Conservation (phyloP, 306 rosid species). For the Cicer cuneatum region DNA sequence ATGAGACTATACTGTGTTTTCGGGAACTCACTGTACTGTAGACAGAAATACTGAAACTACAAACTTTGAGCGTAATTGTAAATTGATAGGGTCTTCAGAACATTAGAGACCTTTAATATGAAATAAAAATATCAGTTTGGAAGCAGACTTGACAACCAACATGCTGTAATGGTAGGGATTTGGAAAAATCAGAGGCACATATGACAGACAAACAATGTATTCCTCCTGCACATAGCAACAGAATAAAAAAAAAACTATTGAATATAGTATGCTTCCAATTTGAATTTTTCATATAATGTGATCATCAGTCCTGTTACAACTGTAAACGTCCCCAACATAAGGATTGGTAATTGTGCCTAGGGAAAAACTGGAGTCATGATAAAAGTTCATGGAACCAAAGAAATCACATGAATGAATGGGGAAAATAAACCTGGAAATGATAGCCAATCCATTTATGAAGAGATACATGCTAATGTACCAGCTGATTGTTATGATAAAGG, state of each 20-base stretch:
- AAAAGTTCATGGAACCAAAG: slow-evolving; percentile 53
- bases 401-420: slow-evolving; percentile 62
- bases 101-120: slow-evolving; percentile 8
- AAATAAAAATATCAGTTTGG: neutral
- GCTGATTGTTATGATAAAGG: slow-evolving; percentile 74
- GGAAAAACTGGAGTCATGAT: slow-evolving; percentile 80
- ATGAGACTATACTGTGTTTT: slow-evolving; percentile 28
- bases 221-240: neutral
- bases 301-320: slow-evolving; percentile 1
- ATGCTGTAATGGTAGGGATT: neutral
- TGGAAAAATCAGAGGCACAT: slow-evolving; percentile 7
- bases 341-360: slow-evolving; percentile 43
- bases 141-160: slow-evolving; percentile 12
- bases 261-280: neutral
- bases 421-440: slow-evolving; percentile 64
- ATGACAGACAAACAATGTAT: neutral
- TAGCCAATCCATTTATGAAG: slow-evolving; percentile 58
- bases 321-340: neutral
- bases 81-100: slow-evolving; percentile 1
- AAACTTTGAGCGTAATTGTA: slow-evolving; percentile 14
- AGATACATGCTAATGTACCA: slow-evolving; percentile 61
- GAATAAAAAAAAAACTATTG: neutral
- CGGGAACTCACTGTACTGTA: neutral
- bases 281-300: slow-evolving; percentile 8
- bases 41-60: neutral